Evolutionary conservation across 208 protist genomes (phyloP).

Genomic region (Leishmania guyanensis): DNA sequence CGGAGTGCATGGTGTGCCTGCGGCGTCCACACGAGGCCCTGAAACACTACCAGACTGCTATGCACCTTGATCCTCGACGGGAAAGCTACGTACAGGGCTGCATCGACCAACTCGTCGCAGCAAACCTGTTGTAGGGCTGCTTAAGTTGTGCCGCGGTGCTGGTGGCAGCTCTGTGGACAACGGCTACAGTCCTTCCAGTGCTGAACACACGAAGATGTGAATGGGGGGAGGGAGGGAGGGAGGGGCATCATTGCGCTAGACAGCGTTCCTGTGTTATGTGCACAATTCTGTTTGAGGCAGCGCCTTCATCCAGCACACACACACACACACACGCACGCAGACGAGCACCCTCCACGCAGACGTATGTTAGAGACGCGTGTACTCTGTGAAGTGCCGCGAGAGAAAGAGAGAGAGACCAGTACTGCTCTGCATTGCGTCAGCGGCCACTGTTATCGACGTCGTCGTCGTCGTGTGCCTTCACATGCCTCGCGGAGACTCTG

Average conservation of each 20-base stretch:
- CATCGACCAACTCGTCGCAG: slow-evolving; percentile 63
- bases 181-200: neutral
- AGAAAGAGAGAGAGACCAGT: neutral
- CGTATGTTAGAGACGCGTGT: neutral
- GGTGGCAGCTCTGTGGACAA: neutral
- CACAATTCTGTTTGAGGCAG: neutral
- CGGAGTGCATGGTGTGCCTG: slow-evolving; percentile 69
- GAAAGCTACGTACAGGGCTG: slow-evolving; percentile 69
- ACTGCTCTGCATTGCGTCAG: neutral
- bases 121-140: slow-evolving; percentile 17
- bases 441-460: neutral
- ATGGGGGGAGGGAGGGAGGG: neutral
- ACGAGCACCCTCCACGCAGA: neutral
- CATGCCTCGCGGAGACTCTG: no score
- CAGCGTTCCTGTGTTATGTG: neutral
- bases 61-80: slow-evolving; percentile 76
- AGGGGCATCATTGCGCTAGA: neutral
- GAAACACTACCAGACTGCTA: slow-evolving; percentile 66
- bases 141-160: neutral
- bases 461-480: no score
- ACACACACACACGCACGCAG: no score
- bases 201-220: neutral
- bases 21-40: slow-evolving; percentile 53
- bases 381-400: neutral
- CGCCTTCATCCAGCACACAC: neutral